These are phyloP conservation scores for Ailanthus altissimus DNA, from an alignment of 345 rosid genomes.

Conservation along the genomic window DNA sequence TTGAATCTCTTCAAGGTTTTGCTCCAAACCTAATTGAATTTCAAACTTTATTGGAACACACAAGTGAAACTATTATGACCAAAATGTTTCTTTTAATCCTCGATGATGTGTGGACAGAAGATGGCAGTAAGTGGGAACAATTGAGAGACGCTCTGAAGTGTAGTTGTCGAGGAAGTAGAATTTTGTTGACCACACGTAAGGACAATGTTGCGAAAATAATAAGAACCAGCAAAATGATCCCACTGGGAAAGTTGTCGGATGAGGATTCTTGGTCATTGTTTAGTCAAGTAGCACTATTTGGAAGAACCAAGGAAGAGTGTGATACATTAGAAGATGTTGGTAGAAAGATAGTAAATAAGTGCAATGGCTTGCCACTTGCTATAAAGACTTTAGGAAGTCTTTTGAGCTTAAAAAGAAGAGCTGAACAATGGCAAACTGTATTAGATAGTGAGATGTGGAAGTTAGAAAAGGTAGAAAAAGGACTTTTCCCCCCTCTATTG, in stretches of 20 bases:
- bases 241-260: not conserved
- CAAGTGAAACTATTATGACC: not conserved
- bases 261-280: not conserved
- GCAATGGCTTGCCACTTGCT: not conserved
- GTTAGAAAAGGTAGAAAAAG: not conserved
- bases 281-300: not conserved
- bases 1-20: not conserved
- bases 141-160: not conserved
- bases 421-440: not conserved
- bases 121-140: not conserved
- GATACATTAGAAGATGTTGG: not conserved
- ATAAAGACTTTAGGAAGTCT: not conserved
- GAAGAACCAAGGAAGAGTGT: not conserved
- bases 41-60: not conserved
- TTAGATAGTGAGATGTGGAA: not conserved
- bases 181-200: conserved; percentile 6
- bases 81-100: not conserved
- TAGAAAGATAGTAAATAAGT: not conserved
- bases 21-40: not conserved
- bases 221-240: not conserved
- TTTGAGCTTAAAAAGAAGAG: not conserved
- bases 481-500: not conserved
- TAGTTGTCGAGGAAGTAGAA: not conserved
- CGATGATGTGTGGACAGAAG: not conserved
- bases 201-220: not conserved